Evolutionary conservation across 805 yeast species (phyloP), one percentile per base, ranked within the genome.

Genomic region (Jamesozyma gamospora): DNA sequence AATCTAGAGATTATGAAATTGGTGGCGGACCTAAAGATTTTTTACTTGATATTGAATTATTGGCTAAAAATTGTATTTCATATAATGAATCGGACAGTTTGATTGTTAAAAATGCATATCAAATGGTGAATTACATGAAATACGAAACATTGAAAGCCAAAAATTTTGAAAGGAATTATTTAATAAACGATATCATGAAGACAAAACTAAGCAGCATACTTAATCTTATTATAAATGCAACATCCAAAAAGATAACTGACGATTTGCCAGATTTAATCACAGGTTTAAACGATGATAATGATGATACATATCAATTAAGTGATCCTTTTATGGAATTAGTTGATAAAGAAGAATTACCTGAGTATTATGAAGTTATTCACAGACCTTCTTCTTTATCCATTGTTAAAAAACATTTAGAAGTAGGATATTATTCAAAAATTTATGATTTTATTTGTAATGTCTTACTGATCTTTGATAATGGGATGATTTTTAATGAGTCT

Each of bases 261-360:
- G 28, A 21, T 6, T 24, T 38, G 16, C 37, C 41, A 9, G 34
- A 33, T 14, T 16, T 38, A n/a, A 28, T 14, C 4, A 31, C 37
- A 28, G 31, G 28, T 4, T 29, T 38, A 25, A 34, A 28, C 15
- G 41, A 38, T 34, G 17, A 34, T 12, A 30, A 34, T 11, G 61
- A 55, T 34, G 53, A 52, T 35, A 41, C 47, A 11, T 43, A 53
- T 18, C 48, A 64, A 35, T 66, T 81, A 31, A 72, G 82, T 43
- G 82, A 72, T 12, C 83, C 94, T 0, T 88, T 87, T 55, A 56
- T 82, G 64, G 82, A 78, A 26, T 79, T 77, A 40, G 92, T 90
- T 2, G 77, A 77, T 51, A 72, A 71, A 26, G 72, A 73, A 12
- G 74, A 72, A 42, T 80, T 82, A 50, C 95, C 95, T 1, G 94